These are phyloP conservation scores for Aspergillus sp. DNA, from an alignment of 2,329 filamentous ascomycete species.

Conservation along the genomic window DNA sequence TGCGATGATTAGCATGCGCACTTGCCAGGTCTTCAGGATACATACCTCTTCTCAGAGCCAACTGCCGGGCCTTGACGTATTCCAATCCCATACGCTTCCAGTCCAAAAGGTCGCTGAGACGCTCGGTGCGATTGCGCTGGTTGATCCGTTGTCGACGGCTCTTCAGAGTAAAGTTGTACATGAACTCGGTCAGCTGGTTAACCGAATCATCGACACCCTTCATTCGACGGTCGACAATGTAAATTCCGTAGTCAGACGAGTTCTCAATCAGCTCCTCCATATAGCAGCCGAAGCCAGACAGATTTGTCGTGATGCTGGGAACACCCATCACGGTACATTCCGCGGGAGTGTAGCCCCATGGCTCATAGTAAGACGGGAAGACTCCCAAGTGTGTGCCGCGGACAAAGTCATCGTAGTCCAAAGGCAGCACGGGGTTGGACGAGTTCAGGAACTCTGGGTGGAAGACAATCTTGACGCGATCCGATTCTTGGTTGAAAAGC, in stretches of 20 bases:
- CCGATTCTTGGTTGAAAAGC: constrained; percentile 92
- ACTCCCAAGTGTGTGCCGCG: constrained; percentile 94
- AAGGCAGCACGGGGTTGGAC: constrained; percentile 87
- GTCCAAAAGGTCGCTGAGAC: constrained; percentile 90
- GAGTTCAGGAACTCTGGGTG: constrained; percentile 98
- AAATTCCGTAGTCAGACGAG: constrained; percentile 96
- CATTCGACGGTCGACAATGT: constrained; percentile 93
- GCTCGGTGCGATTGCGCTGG: constrained; percentile 94
- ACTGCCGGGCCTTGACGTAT: constrained; percentile 94
- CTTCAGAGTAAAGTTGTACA: constrained; percentile 94
- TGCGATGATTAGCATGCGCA: constrained; percentile 21
- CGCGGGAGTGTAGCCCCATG: constrained; percentile 97
- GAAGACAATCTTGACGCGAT: constrained; percentile 97
- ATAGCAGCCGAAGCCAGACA: constrained; percentile 97
- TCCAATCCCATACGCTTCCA: constrained; percentile 99
- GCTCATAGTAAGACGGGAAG: constrained; percentile 98
- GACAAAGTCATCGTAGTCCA: constrained; percentile 99
- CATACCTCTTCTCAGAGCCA: constrained; percentile 76
- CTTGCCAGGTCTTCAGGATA: background rate
- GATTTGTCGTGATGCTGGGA: constrained; percentile 95
- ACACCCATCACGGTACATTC: constrained; percentile 99
- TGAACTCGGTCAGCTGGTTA: constrained; percentile 87
- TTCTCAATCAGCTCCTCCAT: constrained; percentile 99
- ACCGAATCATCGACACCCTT: constrained; percentile 98
- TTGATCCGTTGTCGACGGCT: constrained; percentile 97